Evolutionary conservation across 352 stramenopile genomes (phyloP).

Genomic region (Globisporangium iwayamae): DNA sequence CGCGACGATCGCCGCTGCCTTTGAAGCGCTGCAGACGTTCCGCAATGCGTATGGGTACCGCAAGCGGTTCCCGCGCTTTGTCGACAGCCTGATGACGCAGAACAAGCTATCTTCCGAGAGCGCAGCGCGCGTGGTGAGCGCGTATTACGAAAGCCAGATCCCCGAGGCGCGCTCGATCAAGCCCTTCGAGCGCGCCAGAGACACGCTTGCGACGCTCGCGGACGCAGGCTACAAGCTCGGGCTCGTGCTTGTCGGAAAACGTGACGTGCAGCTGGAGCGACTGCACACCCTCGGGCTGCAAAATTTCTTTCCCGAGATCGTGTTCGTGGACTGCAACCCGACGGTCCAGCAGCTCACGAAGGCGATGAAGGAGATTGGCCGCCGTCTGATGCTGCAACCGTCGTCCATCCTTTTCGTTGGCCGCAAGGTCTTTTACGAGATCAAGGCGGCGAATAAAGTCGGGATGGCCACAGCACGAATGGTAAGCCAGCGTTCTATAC

Average conservation of each 20-base stretch:
- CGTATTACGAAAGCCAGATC: conserved; percentile 82
- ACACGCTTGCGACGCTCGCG: conserved; percentile 53
- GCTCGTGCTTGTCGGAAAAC: conserved; percentile 72
- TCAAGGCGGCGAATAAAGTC: conserved; percentile 80
- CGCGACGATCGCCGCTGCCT: conserved; percentile 53
- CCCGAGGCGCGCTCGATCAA: conserved; percentile 60
- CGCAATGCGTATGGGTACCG: conserved; percentile 79
- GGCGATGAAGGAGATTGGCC: conserved; percentile 69
- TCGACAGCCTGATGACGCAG: conserved; percentile 66
- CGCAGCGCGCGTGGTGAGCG: conserved; percentile 57
- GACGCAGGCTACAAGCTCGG: conserved; percentile 57
- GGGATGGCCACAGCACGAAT: conserved; percentile 76
- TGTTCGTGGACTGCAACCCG: conserved; percentile 67
- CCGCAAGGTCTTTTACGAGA: conserved; percentile 84
- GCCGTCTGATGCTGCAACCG: conserved; percentile 54
- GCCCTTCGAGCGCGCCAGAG: conserved; percentile 49
- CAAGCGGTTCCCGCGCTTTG: conserved; percentile 80
- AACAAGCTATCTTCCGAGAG: conserved; percentile 36
- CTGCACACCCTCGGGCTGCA: conserved; percentile 61
- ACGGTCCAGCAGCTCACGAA: conserved; percentile 55
- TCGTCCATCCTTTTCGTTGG: conserved; percentile 83
- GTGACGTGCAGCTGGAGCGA: conserved; percentile 68
- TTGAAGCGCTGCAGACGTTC: conserved; percentile 75
- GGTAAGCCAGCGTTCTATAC: conserved; percentile 27
- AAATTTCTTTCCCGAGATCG: conserved; percentile 61